Base-by-base conservation (phyloP, 129 eudicot species). In the Lonicera japonica region DNA sequence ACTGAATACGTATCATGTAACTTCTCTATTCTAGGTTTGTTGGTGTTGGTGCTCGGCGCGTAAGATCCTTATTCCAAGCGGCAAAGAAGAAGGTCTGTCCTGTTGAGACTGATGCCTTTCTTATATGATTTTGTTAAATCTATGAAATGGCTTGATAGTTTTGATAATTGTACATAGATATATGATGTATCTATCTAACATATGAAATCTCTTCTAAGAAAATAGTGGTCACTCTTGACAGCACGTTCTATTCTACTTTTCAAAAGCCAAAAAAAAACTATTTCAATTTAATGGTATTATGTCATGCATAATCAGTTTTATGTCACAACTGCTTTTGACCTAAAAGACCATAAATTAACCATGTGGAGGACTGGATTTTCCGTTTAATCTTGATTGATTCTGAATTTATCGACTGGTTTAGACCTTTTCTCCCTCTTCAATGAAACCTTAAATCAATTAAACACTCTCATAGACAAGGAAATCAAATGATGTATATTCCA, bases 11-110 rank as follows among this genome's bases (percentile, higher is more conserved):
- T 69, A 19, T 36, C 65, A 11, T 54, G 56, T 71, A 66, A 57
- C 21, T 48, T 70, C 29, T 5, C 19, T 60, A 23, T 64, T 21
- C 47, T 80, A 90, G 97, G 97, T 90, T 90, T 81, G 95, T 90
- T 56, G 95, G 97, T 59, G 90, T 85, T 66, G 97, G 95, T 73
- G 87, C 90, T 77, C 83, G 89, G 16, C 87, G 97, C 58, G 95
- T 90, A 75, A 80, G 97, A 80, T 86, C 87, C 25, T 69, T 90
- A 70, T 83, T 83, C 75, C 87, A 83, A 74, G 86, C 97, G 53
- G 97, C 97, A 59, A 90, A 90, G 77, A 90, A 90, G 83, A 90
- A 90, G 97, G 97, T 90, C 57, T 36, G 54, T 50, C 9, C 15
- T 21, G 34, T 39, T 10, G 5, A 36, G 43, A 29, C 51, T 29